Base-by-base conservation (phyloP, 2,329 filamentous ascomycete genomes). In the Orbilia ellipsospora region DNA sequence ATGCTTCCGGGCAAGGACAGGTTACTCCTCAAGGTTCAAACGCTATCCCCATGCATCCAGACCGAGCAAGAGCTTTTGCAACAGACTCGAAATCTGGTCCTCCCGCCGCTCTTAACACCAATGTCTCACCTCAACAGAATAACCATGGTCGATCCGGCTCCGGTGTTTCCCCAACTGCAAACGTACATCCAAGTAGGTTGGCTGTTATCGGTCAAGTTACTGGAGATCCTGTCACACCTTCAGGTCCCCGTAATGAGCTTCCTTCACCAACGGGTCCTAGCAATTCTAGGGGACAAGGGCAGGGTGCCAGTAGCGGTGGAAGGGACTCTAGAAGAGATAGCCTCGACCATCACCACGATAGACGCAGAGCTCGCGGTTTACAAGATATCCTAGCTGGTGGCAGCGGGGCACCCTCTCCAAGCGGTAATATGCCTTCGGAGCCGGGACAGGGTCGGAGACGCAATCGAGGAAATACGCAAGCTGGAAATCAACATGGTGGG, bases 201-300 rank as follows among this genome's bases (percentile, higher is more conserved):
- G 52, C 65, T 0, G 67, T 60, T 42, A 55, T 77, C 26, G 73
- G 62, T 8, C 61, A 70, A 18, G 60, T 64, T 23, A 36, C 44
- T 23, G 42, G 69, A 10, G 74, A 77, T 16, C 67, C 63, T 56
- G 50, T 45, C 50, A 55, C 70, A 5, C 75, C 76, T 8, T 64
- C 70, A 2, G 78, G 77, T 8, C 73, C 72, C n/a, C 62, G 68
- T 18, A 72, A 52, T n/a, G 64, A 72, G 45, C 61, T 73, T 23
- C 78, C 78, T 15, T 78, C 78, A 7, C 72, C 72, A 2, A 79
- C 78, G n/a, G 78, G 77, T 15, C 79, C 78, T 48, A 70, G 77
- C 12, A 68, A 61, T 48, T 63, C 65, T 8, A 59, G 79, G 7
- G 48, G 64, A 26, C 65, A 56, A 15, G 51, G 36, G 5, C 42